Percentiles rank a stretch among this genome's conserved stretches.
Evolutionary conservation across 2,329 filamentous ascomycete genomes (phyloP).

Genomic region (Trichoderma atrobrunneum): DNA sequence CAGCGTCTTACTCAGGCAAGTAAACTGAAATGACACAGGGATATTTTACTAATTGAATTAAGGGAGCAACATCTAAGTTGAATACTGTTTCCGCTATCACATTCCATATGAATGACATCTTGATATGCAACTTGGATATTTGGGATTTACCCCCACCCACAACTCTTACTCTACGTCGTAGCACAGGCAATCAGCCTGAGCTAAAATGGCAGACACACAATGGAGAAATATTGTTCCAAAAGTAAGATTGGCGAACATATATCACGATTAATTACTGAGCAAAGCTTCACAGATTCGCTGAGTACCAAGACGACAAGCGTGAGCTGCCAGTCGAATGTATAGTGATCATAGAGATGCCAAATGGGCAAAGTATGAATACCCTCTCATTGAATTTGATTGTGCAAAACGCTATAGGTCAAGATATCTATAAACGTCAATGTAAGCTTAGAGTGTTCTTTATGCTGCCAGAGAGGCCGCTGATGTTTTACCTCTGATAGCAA

Average conservation of each 20-base stretch:
- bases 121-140: not conserved
- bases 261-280: fast-evolving
- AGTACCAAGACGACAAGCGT: not conserved
- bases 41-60: not conserved
- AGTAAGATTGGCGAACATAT: fast-evolving
- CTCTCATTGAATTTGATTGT: not conserved
- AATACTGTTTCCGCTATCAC: not conserved
- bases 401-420: not conserved
- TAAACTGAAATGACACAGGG: not conserved
- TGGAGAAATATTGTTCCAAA: not conserved
- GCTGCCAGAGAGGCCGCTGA: not conserved
- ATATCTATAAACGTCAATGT: not conserved
- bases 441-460: not conserved
- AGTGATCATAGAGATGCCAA: not conserved
- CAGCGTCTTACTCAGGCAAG: not conserved
- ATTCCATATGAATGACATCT: not conserved
- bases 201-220: not conserved
- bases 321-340: not conserved
- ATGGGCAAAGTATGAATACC: not conserved
- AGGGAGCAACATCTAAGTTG: not conserved
- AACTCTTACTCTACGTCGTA: not conserved
- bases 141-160: not conserved
- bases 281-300: not conserved
- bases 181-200: not conserved
- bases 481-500: not conserved